Evolutionary conservation across 805 yeast genomes (phyloP).

Genomic region (Yamadazyma endophytica): DNA sequence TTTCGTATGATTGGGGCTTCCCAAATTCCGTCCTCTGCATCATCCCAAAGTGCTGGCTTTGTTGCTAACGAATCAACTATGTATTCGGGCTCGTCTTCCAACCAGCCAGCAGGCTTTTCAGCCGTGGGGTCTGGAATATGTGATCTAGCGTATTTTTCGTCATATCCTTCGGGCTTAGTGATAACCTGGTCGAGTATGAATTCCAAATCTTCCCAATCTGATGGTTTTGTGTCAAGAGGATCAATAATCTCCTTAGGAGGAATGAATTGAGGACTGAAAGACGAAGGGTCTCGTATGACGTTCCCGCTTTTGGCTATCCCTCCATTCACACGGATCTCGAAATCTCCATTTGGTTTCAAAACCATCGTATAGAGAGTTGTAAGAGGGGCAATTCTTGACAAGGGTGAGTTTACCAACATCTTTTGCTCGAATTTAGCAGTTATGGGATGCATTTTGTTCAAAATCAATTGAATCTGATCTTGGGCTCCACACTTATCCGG

Average conservation of each 20-base stretch:
- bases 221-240: constrained; percentile 64
- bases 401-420: constrained; percentile 63
- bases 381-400: constrained; percentile 53
- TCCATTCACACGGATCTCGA: constrained; percentile 82
- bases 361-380: constrained; percentile 75
- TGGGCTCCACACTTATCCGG: constrained; percentile 87
- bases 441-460: constrained; percentile 53
- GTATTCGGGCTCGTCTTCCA: constrained; percentile 53
- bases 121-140: constrained; percentile 64
- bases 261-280: constrained; percentile 61
- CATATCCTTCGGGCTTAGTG: constrained; percentile 81
- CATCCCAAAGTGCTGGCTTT: constrained; percentile 82
- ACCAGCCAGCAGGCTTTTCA: constrained; percentile 75
- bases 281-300: constrained; percentile 45
- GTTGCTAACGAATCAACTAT: constrained; percentile 65
- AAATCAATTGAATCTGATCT: constrained; percentile 75
- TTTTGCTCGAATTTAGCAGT: constrained; percentile 64
- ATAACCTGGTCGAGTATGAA: constrained; percentile 59
- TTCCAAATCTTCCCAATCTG: constrained; percentile 74
- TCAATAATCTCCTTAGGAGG: constrained; percentile 60
- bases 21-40: constrained; percentile 88
- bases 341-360: constrained; percentile 59
- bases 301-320: constrained; percentile 67
- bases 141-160: constrained; percentile 58
- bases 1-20: constrained; percentile 63